phyloP scores from a whole-genome alignment of 352 stramenopile species.

The Phytophthora parvispora region DNA sequence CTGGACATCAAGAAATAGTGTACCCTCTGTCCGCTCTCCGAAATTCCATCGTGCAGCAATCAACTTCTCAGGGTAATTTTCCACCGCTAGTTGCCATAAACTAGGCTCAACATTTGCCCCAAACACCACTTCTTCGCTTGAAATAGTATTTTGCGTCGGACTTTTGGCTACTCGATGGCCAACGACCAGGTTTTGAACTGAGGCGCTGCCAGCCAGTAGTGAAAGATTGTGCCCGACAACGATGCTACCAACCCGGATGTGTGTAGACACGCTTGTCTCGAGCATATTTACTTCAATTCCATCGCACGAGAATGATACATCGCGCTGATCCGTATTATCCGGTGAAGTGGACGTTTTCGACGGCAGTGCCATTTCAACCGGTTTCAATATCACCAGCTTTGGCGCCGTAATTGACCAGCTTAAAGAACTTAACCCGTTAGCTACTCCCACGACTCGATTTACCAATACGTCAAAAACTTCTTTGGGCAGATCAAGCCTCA shows the following conservation, averaged over 20 bases:
- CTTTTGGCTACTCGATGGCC: slow-evolving; percentile 40
- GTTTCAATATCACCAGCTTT: slow-evolving; percentile 8
- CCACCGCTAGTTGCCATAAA: slow-evolving; percentile 75
- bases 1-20: slow-evolving; percentile 78
- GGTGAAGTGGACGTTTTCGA: not conserved
- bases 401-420: slow-evolving; percentile 8
- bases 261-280: slow-evolving; percentile 43
- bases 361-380: slow-evolving; percentile 1
- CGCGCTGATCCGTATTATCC: slow-evolving; percentile 17
- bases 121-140: slow-evolving; percentile 74
- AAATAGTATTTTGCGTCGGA: slow-evolving; percentile 1
- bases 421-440: slow-evolving; percentile 16
- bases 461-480: slow-evolving; percentile 33
- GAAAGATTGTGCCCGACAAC: slow-evolving; percentile 34
- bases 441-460: slow-evolving; percentile 14
- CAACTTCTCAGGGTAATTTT: slow-evolving; percentile 81
- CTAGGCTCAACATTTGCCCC: slow-evolving; percentile 71
- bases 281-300: slow-evolving; percentile 63
- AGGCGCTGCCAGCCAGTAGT: slow-evolving; percentile 45
- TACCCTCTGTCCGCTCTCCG: slow-evolving; percentile 39
- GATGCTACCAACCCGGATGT: slow-evolving; percentile 68
- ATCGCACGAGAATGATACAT: slow-evolving; percentile 53
- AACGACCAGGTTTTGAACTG: slow-evolving; percentile 71
- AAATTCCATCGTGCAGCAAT: slow-evolving; percentile 68
- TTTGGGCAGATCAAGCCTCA: slow-evolving; percentile 43